phyloP scores from a whole-genome alignment of 345 rosid species.

The Carallia brachiata region DNA sequence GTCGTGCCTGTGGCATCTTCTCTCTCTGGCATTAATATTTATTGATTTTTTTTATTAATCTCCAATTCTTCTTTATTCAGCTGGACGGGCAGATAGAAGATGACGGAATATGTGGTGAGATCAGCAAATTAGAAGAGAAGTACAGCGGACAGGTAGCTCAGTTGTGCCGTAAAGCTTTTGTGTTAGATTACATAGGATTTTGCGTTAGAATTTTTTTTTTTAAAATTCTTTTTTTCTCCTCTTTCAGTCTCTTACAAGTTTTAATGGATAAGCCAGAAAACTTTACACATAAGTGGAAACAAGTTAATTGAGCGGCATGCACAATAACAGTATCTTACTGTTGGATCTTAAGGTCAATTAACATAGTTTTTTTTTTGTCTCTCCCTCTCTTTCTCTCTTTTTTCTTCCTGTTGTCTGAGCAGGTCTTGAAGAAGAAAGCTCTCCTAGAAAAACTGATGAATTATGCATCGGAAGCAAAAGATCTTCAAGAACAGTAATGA shows the following conservation, averaged over 20 bases:
- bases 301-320: too few species aligned
- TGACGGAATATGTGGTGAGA: constrained; percentile 57
- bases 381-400: not conserved
- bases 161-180: constrained; percentile 8
- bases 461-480: constrained; percentile 60
- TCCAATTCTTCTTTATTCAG: constrained; percentile 38
- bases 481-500: constrained; percentile 68
- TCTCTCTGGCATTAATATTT: not conserved
- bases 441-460: constrained; percentile 58
- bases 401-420: constrained; percentile 15
- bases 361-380: not conserved
- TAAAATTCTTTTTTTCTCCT: not conserved
- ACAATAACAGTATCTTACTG: too few species aligned
- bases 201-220: not conserved
- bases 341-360: too few species aligned
- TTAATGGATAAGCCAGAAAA: not conserved
- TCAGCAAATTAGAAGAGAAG: constrained; percentile 60
- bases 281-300: too few species aligned
- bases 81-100: constrained; percentile 52
- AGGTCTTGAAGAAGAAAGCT: constrained; percentile 75
- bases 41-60: constrained; percentile 10
- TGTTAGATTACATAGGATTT: constrained; percentile 4
- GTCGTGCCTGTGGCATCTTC: too few species aligned
- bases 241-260: not conserved
- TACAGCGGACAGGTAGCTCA: constrained; percentile 63